These are phyloP conservation scores for Aspergillus kassunensis DNA, from an alignment of 495 filamentous ascomycete genomes.

Conservation along the genomic window DNA sequence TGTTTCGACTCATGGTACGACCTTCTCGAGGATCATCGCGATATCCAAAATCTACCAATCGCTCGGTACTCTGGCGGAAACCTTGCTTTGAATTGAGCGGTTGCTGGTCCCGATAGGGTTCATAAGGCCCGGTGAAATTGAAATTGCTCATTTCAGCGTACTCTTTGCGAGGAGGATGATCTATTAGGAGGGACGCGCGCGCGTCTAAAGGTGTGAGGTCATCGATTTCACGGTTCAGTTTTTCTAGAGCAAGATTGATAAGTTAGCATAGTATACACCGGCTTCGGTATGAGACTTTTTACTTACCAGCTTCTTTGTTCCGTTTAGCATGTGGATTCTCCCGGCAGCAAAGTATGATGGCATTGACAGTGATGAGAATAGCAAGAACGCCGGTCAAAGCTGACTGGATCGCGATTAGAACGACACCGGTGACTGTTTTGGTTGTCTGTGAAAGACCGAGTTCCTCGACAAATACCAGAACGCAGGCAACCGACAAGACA, in stretches of 20 bases:
- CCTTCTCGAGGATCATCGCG: constrained; percentile 29
- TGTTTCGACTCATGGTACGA: constrained; percentile 37
- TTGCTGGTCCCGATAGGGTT: constrained; percentile 41
- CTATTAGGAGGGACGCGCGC: constrained; percentile 82
- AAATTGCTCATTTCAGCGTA: constrained; percentile 46
- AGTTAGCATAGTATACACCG: constrained; percentile 15
- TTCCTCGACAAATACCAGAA: constrained; percentile 90
- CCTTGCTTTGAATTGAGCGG: constrained; percentile 23
- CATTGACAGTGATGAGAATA: constrained; percentile 87
- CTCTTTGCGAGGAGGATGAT: constrained; percentile 38
- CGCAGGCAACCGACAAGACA: constrained; percentile 84
- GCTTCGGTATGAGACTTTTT: neutral
- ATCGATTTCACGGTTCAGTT: constrained; percentile 76
- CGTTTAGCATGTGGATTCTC: constrained; percentile 85
- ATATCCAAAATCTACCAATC: constrained; percentile 37
- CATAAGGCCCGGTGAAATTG: constrained; percentile 43
- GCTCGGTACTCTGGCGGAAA: constrained; percentile 37
- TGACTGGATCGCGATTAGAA: constrained; percentile 85
- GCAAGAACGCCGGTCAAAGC: constrained; percentile 78
- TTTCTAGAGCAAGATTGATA: constrained; percentile 53
- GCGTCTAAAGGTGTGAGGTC: constrained; percentile 86
- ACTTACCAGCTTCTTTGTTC: constrained; percentile 80
- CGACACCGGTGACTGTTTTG: constrained; percentile 89
- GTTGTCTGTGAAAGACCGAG: constrained; percentile 88
- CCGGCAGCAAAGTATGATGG: constrained; percentile 73